These are phyloP conservation scores for Anisodus acutangulus DNA, from an alignment of 257 asterid genomes.

Conservation along the genomic window DNA sequence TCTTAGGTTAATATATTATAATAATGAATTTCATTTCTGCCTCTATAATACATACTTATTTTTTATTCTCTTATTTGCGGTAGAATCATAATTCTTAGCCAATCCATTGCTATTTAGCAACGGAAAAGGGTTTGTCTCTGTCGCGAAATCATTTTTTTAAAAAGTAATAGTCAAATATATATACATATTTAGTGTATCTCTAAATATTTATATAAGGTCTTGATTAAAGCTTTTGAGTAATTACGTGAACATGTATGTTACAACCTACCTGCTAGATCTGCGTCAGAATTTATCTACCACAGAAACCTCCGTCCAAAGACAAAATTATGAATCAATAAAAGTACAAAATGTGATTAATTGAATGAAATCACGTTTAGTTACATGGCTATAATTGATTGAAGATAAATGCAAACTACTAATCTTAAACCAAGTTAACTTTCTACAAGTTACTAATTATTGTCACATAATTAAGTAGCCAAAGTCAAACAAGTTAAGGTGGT, in stretches of 20 bases:
- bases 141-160: neutral
- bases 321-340: neutral
- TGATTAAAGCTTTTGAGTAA: fast-evolving
- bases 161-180: neutral
- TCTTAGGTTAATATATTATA: too few species aligned
- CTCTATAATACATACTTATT: neutral
- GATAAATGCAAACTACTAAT: slow-evolving; percentile 19
- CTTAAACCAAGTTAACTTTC: neutral
- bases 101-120: too few species aligned
- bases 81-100: neutral
- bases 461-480: neutral
- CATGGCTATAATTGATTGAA: neutral
- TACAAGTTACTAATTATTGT: slow-evolving; percentile 5
- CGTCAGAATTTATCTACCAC: neutral
- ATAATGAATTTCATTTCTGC: too few species aligned
- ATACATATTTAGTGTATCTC: neutral
- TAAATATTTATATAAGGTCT: neutral
- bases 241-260: neutral
- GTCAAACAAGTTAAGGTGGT: neutral
- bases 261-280: neutral
- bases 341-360: neutral
- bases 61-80: neutral
- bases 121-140: neutral
- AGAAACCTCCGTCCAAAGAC: neutral
- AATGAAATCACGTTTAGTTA: neutral